Percentiles rank a stretch among this genome's conserved stretches.
These are phyloP conservation scores for Sugiyamaella americana DNA, from an alignment of 805 yeast species.

Conservation along the genomic window DNA sequence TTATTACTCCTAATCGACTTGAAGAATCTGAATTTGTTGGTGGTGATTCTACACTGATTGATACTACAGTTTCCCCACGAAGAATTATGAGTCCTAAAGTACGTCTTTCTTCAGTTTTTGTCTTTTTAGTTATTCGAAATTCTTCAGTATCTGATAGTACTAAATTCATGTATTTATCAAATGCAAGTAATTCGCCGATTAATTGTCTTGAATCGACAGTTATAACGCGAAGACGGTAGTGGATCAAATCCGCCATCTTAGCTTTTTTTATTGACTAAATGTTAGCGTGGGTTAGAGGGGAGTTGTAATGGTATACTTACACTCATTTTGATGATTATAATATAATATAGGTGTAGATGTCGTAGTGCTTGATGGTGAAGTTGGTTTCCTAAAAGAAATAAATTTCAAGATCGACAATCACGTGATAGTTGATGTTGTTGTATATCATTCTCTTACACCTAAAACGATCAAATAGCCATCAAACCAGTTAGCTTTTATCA, in stretches of 20 bases:
- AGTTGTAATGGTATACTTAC: no score
- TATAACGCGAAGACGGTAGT: constrained; percentile 65
- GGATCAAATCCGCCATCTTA: constrained; percentile 59
- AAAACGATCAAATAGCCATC: no score
- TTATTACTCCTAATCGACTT: constrained; percentile 27
- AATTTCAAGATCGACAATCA: no score
- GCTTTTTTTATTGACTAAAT: constrained; percentile 37
- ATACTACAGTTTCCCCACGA: constrained; percentile 82
- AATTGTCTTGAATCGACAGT: constrained; percentile 74
- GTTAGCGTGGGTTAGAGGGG: no score
- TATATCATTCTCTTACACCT: no score
- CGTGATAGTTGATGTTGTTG: no score
- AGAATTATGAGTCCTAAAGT: constrained; percentile 73
- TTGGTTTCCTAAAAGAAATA: no score
- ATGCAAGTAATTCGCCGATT: constrained; percentile 76
- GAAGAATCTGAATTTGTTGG: constrained; percentile 38
- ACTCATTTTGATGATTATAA: no score
- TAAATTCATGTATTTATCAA: constrained; percentile 77
- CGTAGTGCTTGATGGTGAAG: no score
- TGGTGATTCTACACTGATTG: constrained; percentile 65
- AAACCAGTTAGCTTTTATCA: no score
- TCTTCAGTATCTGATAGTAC: constrained; percentile 84
- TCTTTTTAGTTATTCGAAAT: constrained; percentile 63
- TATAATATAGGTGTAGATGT: no score
- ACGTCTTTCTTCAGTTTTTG: constrained; percentile 60